Evolutionary conservation across 176 grass and related monocot genomes (phyloP).

Genomic region (Zea luxurians): DNA sequence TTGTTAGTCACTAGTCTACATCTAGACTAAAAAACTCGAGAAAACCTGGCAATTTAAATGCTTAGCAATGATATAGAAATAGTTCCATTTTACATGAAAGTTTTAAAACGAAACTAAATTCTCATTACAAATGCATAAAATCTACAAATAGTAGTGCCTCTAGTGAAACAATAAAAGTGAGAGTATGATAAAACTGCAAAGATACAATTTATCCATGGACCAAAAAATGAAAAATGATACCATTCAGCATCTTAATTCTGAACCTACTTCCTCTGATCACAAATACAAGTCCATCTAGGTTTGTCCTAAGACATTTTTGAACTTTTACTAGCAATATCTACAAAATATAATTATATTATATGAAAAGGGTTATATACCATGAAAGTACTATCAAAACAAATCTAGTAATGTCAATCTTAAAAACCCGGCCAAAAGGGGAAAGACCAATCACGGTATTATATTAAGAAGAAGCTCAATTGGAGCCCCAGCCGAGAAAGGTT

Average conservation of each 20-base stretch:
- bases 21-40: neutral
- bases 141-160: neutral
- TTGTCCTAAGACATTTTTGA: neutral
- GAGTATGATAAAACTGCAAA: neutral
- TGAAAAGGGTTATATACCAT: neutral
- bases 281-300: neutral
- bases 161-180: neutral
- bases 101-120: neutral
- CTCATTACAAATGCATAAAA: neutral
- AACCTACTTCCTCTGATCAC: neutral
- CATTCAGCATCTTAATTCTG: slow-evolving; percentile 14
- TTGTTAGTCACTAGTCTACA: slow-evolving; percentile 5
- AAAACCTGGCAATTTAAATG: slow-evolving; percentile 4
- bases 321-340: neutral
- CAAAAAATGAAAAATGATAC: slow-evolving; percentile 6
- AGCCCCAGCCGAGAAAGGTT: too few species aligned
- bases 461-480: too few species aligned
- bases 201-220: neutral
- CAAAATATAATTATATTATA: neutral
- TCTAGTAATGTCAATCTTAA: neutral
- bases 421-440: too few species aligned
- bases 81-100: neutral
- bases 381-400: neutral
- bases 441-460: too few species aligned
- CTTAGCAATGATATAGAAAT: slow-evolving; percentile 6